Evolutionary conservation across 495 filamentous ascomycete species (phyloP).

Genomic region (Xylaria palmicola): DNA sequence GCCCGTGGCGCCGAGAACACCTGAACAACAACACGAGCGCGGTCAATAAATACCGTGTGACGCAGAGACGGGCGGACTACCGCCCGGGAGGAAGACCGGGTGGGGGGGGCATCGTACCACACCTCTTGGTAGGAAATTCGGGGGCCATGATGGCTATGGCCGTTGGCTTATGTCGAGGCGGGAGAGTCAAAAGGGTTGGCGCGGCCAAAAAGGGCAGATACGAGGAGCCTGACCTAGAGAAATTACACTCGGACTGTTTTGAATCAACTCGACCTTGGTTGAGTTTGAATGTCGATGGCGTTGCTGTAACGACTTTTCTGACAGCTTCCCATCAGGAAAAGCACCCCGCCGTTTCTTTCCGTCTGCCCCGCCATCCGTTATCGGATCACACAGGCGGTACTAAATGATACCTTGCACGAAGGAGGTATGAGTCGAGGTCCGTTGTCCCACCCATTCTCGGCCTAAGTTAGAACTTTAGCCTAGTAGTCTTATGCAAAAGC

Average conservation of each 20-base stretch:
- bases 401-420: too few species aligned
- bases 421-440: slow-evolving; percentile 2
- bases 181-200: background rate
- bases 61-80: background rate
- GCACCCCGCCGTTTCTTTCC: slow-evolving; percentile 23
- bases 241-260: slow-evolving; percentile 19
- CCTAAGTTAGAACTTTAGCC: background rate
- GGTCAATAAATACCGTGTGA: background rate
- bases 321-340: slow-evolving; percentile 10
- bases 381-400: slow-evolving; percentile 28
- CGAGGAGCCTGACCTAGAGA: background rate
- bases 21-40: slow-evolving; percentile 30
- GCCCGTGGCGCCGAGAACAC: slow-evolving; percentile 71
- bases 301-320: slow-evolving; percentile 8
- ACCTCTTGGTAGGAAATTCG: slow-evolving; percentile 52
- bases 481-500: background rate
- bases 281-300: background rate
- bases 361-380: slow-evolving; percentile 32
- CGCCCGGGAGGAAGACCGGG: too few species aligned
- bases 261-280: too few species aligned
- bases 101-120: slow-evolving; percentile 36
- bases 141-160: slow-evolving; percentile 32
- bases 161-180: background rate
- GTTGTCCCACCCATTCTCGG: background rate
- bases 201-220: background rate